Evolutionary conservation across 257 asterid species (phyloP).

Genomic region (Leonotis leonurus): DNA sequence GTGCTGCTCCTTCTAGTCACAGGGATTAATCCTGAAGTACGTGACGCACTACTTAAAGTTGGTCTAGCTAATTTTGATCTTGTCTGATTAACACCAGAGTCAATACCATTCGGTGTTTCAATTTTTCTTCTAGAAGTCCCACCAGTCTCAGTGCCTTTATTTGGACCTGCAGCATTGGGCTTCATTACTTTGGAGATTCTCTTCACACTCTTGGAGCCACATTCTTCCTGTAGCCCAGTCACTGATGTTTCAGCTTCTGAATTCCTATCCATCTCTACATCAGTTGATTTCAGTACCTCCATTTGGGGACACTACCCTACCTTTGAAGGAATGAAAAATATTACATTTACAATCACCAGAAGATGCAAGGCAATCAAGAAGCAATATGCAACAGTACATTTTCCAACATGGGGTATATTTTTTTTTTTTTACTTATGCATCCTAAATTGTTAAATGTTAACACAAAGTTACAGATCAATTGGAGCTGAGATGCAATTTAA

Average conservation of each 20-base stretch:
- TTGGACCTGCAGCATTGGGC: constrained; percentile 25
- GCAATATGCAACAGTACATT: background rate
- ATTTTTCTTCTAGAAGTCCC: constrained; percentile 33
- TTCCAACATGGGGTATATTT: background rate
- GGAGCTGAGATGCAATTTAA: background rate
- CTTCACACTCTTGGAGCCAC: constrained; percentile 34
- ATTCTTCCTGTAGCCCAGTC: constrained; percentile 25
- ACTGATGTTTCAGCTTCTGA: constrained; percentile 14
- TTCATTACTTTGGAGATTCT: constrained; percentile 29
- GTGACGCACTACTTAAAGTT: constrained; percentile 56
- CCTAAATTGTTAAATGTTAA: background rate
- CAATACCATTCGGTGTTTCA: constrained; percentile 28
- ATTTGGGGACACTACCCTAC: constrained; percentile 10
- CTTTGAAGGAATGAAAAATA: constrained; percentile 5
- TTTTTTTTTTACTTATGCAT: too few species aligned
- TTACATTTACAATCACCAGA: background rate
- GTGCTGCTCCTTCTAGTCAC: constrained; percentile 78
- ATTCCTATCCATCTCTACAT: constrained; percentile 24
- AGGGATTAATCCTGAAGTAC: constrained; percentile 46
- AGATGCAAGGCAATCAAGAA: background rate
- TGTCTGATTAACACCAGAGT: constrained; percentile 26
- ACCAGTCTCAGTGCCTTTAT: constrained; percentile 22
- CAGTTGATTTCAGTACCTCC: constrained; percentile 41
- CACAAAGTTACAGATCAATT: background rate
- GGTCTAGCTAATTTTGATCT: constrained; percentile 56